phyloP scores from a whole-genome alignment of 345 rosid species.

The Euphorbia tirucalli region DNA sequence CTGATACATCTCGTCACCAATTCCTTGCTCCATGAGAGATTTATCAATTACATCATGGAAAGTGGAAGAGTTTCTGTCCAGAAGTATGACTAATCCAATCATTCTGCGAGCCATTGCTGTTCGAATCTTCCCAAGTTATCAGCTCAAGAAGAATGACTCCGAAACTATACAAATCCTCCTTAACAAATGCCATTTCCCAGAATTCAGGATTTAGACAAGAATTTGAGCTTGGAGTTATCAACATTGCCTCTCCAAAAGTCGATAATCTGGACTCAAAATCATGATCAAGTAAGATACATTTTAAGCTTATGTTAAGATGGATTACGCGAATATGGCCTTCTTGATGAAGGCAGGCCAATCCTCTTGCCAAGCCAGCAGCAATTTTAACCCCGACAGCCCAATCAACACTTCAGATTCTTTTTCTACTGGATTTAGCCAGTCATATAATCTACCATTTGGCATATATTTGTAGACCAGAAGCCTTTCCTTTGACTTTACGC shows the following conservation, averaged over 20 bases:
- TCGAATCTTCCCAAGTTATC: conserved; percentile 25
- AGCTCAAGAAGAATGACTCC: conserved; percentile 34
- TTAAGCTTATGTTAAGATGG: conserved; percentile 33
- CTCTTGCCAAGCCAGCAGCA: conserved; percentile 27
- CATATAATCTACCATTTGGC: conserved; percentile 27
- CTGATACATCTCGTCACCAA: conserved; percentile 16
- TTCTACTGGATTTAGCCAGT: conserved; percentile 18
- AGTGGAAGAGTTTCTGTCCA: neutral
- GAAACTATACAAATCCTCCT: conserved; percentile 31
- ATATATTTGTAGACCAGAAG: conserved; percentile 28
- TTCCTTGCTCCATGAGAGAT: conserved; percentile 18
- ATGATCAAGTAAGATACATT: conserved; percentile 25
- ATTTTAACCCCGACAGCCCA: conserved; percentile 32
- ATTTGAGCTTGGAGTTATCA: conserved; percentile 20
- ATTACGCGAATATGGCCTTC: conserved; percentile 17
- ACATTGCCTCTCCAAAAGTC: conserved; percentile 29
- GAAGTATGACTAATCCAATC: conserved; percentile 9
- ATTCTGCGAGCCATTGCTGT: conserved; percentile 2
- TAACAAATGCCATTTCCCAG: conserved; percentile 25
- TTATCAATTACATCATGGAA: conserved; percentile 11
- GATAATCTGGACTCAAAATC: conserved; percentile 31
- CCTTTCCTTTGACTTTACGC: conserved; percentile 19
- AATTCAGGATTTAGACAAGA: conserved; percentile 26
- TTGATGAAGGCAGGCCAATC: conserved; percentile 42
- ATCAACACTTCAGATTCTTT: neutral